phyloP scores from a whole-genome alignment of 768 basidiomycete species.

The Tylopilus balloui region DNA sequence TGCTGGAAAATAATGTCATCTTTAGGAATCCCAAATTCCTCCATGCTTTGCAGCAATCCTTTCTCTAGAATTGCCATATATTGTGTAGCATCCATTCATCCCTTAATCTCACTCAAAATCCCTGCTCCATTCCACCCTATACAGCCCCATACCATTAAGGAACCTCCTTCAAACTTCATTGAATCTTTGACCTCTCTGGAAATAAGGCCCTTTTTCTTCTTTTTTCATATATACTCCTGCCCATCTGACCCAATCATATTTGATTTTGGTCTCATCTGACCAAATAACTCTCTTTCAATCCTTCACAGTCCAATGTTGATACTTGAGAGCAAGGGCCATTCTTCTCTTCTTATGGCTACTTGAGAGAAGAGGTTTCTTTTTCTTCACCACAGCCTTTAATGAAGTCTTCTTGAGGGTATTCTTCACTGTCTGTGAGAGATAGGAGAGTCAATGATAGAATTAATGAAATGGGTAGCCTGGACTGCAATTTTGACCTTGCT shows the following conservation, averaged over 20 bases:
- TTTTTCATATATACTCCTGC: not conserved
- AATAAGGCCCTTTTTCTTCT: not conserved
- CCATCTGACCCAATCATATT: too few species aligned
- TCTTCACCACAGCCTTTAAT: not conserved
- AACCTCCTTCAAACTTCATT: not conserved
- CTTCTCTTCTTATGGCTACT: not conserved
- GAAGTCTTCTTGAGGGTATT: not conserved
- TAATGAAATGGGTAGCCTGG: not conserved
- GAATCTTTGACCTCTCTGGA: too few species aligned
- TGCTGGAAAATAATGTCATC: not conserved
- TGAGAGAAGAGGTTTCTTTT: not conserved
- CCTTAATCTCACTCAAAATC: not conserved
- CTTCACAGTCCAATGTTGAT: not conserved
- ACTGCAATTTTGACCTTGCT: not conserved
- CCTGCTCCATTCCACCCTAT: too few species aligned
- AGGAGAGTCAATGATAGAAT: not conserved
- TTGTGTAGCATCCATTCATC: not conserved
- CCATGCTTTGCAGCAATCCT: too few species aligned
- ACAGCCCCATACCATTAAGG: not conserved
- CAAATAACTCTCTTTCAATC: not conserved
- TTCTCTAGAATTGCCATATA: not conserved
- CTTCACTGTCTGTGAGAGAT: not conserved
- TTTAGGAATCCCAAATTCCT: not conserved
- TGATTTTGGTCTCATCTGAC: too few species aligned
- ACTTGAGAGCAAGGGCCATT: not conserved